A percentile compares a stretch with the other conserved stretches of the same genome.
These are phyloP conservation scores for Aspergillus glaucus DNA, from an alignment of 2,329 filamentous ascomycete genomes.

Conservation along the genomic window DNA sequence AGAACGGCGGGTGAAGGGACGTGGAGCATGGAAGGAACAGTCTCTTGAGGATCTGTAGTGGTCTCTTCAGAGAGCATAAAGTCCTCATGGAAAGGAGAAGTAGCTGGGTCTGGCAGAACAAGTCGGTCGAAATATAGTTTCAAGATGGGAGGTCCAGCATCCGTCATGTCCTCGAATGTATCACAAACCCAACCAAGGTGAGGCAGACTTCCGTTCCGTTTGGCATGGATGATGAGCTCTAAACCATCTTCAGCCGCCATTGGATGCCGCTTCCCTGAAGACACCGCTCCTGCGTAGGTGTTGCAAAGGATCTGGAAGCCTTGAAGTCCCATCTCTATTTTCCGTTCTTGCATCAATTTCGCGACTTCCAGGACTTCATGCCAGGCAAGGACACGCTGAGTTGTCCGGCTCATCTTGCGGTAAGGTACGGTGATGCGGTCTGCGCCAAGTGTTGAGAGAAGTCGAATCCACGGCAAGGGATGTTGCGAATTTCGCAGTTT, in stretches of 20 bases:
- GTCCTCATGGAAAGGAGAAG: constrained; percentile 16
- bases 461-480: constrained; percentile 29
- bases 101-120: constrained; percentile 23
- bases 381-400: constrained; percentile 34
- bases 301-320: constrained; percentile 32
- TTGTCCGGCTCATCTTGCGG: constrained; percentile 14
- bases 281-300: constrained; percentile 30
- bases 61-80: constrained; percentile 8
- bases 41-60: constrained; percentile 9
- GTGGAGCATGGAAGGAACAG: constrained; percentile 26
- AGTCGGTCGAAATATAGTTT: constrained; percentile 32
- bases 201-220: constrained; percentile 3
- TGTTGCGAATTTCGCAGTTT: constrained; percentile 22
- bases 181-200: constrained; percentile 2
- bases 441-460: constrained; percentile 27
- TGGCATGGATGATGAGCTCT: constrained; percentile 16
- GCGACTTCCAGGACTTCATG: constrained; percentile 27
- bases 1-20: constrained; percentile 34
- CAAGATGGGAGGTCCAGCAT: constrained; percentile 24
- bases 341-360: constrained; percentile 27
- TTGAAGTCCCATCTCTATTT: constrained; percentile 24
- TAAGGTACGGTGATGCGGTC: constrained; percentile 15
- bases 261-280: constrained; percentile 23
- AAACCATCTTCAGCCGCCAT: constrained; percentile 22
- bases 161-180: constrained; percentile 24